These are phyloP conservation scores for Penicillium turbatum DNA, from an alignment of 495 filamentous ascomycete genomes.

Conservation along the genomic window DNA sequence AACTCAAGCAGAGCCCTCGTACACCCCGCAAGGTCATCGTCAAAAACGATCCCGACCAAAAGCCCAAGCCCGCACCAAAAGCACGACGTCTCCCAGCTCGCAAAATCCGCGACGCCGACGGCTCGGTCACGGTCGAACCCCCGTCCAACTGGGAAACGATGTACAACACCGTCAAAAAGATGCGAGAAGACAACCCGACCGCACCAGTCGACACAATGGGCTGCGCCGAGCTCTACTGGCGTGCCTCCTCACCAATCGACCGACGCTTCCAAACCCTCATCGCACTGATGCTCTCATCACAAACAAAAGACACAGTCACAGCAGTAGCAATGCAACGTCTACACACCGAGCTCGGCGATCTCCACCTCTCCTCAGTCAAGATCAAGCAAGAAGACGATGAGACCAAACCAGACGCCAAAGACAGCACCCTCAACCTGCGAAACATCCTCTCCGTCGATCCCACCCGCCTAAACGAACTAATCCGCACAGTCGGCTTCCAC, in stretches of 20 bases:
- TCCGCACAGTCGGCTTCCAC: slow-evolving; percentile 85
- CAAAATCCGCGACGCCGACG: slow-evolving; percentile 53
- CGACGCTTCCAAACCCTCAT: slow-evolving; percentile 87
- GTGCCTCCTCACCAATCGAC: slow-evolving; percentile 46
- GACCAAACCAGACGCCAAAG: slow-evolving; percentile 20
- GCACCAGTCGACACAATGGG: slow-evolving; percentile 98
- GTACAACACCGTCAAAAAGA: slow-evolving; percentile 70
- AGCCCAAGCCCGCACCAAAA: slow-evolving; percentile 28
- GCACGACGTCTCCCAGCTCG: slow-evolving; percentile 60
- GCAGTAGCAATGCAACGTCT: slow-evolving; percentile 78
- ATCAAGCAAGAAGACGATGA: slow-evolving; percentile 20
- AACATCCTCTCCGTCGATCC: slow-evolving; percentile 74
- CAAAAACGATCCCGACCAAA: slow-evolving; percentile 26
- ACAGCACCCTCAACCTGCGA: slow-evolving; percentile 62
- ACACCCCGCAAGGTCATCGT: slow-evolving; percentile 12
- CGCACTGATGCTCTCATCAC: slow-evolving; percentile 90
- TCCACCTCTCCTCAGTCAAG: not conserved
- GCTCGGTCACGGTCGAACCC: slow-evolving; percentile 53
- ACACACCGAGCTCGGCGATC: slow-evolving; percentile 61
- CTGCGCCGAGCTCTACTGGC: slow-evolving; percentile 67
- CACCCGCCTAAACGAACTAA: slow-evolving; percentile 68
- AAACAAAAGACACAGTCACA: slow-evolving; percentile 94
- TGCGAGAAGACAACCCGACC: slow-evolving; percentile 66
- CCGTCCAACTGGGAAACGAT: slow-evolving; percentile 83
- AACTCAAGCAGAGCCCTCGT: slow-evolving; percentile 19